Conservation (phyloP, 108 stramenopile species). For the Fragilariopsis cylindrus region DNA sequence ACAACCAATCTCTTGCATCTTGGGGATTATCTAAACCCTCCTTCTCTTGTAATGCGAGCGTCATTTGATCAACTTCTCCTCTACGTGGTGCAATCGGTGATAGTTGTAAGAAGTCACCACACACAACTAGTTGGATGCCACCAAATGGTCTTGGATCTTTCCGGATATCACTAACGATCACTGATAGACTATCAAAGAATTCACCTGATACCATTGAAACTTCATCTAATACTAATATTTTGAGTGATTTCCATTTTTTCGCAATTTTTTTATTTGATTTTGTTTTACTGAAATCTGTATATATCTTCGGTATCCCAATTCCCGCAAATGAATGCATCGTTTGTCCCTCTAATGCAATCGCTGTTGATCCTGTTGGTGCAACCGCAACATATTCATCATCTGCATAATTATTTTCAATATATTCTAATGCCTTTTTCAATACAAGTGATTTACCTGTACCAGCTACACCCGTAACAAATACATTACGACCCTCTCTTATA, state of each 20-base stretch:
- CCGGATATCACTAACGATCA: slow-evolving; percentile 35
- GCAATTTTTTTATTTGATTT: slow-evolving; percentile 48
- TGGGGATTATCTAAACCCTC: slow-evolving; percentile 5
- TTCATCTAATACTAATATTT: slow-evolving; percentile 79
- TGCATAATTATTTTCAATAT: slow-evolving; percentile 25
- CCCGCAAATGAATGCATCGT: slow-evolving; percentile 87
- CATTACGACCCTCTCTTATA: slow-evolving; percentile 36
- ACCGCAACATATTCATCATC: slow-evolving; percentile 45
- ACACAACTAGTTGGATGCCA: slow-evolving; percentile 88
- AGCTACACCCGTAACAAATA: slow-evolving; percentile 66
- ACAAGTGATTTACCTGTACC: slow-evolving; percentile 71
- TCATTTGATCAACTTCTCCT: slow-evolving; percentile 28
- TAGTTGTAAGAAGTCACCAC: slow-evolving; percentile 92
- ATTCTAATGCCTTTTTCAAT: slow-evolving; percentile 43
- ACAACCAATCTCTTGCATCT: slow-evolving; percentile 21
- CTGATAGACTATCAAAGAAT: slow-evolving; percentile 75
- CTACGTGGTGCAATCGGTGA: slow-evolving; percentile 33
- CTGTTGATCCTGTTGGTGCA: slow-evolving; percentile 76
- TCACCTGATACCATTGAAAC: slow-evolving; percentile 76
- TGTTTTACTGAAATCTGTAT: slow-evolving; percentile 35
- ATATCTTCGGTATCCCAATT: slow-evolving; percentile 40
- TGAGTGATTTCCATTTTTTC: slow-evolving; percentile 53
- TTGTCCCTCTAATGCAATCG: slow-evolving; percentile 66
- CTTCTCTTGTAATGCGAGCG: slow-evolving; percentile 24
- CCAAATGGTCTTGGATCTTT: slow-evolving; percentile 73